phyloP scores from a whole-genome alignment of 164 flowering plant species.

The Vitis amurensis region DNA sequence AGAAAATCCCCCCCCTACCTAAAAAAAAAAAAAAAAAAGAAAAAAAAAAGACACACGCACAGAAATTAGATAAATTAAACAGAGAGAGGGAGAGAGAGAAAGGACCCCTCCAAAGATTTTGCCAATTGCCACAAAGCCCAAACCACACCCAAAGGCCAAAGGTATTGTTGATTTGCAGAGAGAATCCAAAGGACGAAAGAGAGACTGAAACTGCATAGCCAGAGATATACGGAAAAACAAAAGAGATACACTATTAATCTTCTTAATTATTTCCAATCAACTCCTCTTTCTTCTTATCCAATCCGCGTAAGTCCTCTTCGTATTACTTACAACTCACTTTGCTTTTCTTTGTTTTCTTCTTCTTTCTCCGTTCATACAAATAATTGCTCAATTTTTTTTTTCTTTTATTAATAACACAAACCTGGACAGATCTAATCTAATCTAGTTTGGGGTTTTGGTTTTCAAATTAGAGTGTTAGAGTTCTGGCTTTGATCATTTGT shows the following conservation, averaged over 20 bases:
- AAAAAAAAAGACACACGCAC: background rate
- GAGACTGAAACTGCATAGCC: slow-evolving; percentile 14
- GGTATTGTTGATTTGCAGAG: slow-evolving; percentile 39
- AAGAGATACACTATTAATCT: background rate
- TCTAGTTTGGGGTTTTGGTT: background rate
- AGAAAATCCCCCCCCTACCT: background rate
- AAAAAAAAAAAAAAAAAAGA: background rate
- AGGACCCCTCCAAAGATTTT: slow-evolving; percentile 16
- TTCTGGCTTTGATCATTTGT: background rate
- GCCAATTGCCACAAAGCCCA: slow-evolving; percentile 13
- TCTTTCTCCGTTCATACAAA: background rate
- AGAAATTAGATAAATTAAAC: background rate
- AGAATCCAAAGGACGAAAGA: slow-evolving; percentile 20
- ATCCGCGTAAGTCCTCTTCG: slow-evolving; percentile 40
- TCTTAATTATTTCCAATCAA: slow-evolving; percentile 25
- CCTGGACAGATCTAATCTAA: slow-evolving; percentile 15
- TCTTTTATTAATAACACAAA: background rate
- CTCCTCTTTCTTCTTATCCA: slow-evolving; percentile 35
- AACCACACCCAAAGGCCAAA: slow-evolving; percentile 22
- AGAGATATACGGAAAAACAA: slow-evolving; percentile 17
- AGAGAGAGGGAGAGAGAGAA: slow-evolving; percentile 18
- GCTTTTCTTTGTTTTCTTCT: background rate
- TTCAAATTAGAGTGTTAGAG: background rate
- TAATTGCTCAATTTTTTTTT: slow-evolving; percentile 5
- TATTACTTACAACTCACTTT: background rate